A percentile compares a stretch with the other conserved stretches of the same genome.
Conservation (phyloP, 73 alveolate species). For the Paramecium primaurelia region DNA sequence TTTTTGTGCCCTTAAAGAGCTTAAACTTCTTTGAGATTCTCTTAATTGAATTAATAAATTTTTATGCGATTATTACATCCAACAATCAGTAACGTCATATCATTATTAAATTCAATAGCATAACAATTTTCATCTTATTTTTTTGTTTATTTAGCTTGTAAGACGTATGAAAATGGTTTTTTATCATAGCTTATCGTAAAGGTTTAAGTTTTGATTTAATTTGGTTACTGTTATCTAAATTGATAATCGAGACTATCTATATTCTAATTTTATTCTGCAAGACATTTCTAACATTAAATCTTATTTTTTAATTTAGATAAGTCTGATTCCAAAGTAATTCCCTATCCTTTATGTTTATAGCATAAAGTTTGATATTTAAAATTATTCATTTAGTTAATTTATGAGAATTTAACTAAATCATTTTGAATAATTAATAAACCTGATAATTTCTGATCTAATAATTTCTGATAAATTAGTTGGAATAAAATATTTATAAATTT, state of each 20-base stretch:
- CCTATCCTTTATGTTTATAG: too few relatives aligned
- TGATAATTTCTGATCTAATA: neutral
- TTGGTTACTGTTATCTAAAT: too few relatives aligned
- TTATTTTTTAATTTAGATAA: neutral
- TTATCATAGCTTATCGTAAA: neutral
- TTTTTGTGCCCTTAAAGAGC: neutral
- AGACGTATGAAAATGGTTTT: too few relatives aligned
- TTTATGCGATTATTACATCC: neutral
- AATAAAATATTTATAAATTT: too few relatives aligned
- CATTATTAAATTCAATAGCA: neutral
- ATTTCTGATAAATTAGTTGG: too few relatives aligned
- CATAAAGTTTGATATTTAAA: neutral
- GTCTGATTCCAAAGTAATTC: neutral
- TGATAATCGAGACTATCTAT: too few relatives aligned
- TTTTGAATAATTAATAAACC: neutral
- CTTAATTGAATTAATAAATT: neutral
- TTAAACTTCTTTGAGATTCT: neutral
- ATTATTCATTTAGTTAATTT: neutral
- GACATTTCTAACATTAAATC: neutral
- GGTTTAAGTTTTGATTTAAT: neutral
- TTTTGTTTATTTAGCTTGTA: neutral
- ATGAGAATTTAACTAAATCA: neutral
- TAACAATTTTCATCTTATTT: neutral
- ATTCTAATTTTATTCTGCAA: too few relatives aligned
- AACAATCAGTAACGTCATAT: neutral